phyloP scores from a whole-genome alignment of 176 grass and related monocot species.

The Oryza punctata region DNA sequence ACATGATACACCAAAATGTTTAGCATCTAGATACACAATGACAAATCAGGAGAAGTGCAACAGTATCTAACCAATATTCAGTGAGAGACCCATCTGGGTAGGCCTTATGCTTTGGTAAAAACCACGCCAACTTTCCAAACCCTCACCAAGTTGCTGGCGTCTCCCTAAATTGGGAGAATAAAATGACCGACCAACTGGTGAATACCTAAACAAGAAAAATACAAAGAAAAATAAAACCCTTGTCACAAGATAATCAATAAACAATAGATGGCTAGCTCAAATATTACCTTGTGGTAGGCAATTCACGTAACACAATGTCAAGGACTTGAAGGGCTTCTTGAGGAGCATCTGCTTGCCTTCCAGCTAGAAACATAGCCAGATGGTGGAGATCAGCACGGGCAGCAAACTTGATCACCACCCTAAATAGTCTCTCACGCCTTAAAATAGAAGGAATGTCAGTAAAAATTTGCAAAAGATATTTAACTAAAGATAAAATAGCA shows the following conservation, averaged over 20 bases:
- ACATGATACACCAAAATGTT: not conserved
- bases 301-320: slow-evolving; percentile 90
- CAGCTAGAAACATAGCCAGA: slow-evolving; percentile 84
- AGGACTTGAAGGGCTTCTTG: slow-evolving; percentile 98
- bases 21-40: not conserved
- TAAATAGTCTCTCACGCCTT: slow-evolving; percentile 77
- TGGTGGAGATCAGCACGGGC: slow-evolving; percentile 93
- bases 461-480: not conserved
- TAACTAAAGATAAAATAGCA: slow-evolving; percentile 2
- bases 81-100: slow-evolving; percentile 90
- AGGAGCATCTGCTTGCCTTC: slow-evolving; percentile 87
- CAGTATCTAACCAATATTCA: slow-evolving; percentile 77
- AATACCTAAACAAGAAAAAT: slow-evolving; percentile 67
- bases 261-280: slow-evolving; percentile 13
- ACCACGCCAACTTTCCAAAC: slow-evolving; percentile 91
- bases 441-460: slow-evolving; percentile 43
- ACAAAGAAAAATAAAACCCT: not conserved
- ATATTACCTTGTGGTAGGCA: slow-evolving; percentile 75
- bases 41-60: slow-evolving; percentile 7
- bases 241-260: slow-evolving; percentile 12
- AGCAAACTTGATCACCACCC: slow-evolving; percentile 91
- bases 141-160: slow-evolving; percentile 81
- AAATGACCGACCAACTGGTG: slow-evolving; percentile 82
- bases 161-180: slow-evolving; percentile 91
- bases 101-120: slow-evolving; percentile 97